Evolutionary conservation across 495 filamentous ascomycete genomes (phyloP).

Genomic region (Penicillium canescens): DNA sequence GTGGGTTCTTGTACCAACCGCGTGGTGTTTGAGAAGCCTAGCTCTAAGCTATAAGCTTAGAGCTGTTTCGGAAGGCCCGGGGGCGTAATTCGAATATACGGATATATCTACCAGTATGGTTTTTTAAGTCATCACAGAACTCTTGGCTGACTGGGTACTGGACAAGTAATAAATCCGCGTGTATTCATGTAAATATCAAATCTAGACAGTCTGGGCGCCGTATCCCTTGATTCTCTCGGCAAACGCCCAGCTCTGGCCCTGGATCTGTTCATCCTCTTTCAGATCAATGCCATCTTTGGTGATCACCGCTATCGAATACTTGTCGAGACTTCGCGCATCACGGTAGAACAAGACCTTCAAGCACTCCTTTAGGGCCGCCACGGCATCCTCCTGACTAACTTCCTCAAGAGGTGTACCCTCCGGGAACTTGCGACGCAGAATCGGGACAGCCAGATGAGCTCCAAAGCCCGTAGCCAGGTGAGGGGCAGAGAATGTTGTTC

Average conservation of each 20-base stretch:
- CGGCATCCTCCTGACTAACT: slow-evolving; percentile 75
- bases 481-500: slow-evolving; percentile 85
- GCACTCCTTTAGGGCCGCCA: slow-evolving; percentile 79
- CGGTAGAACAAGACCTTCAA: slow-evolving; percentile 99
- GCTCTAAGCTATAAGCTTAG: slow-evolving; percentile 48
- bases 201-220: slow-evolving; percentile 63
- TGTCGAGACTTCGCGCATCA: slow-evolving; percentile 88
- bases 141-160: too few relatives aligned
- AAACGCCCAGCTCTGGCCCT: slow-evolving; percentile 95
- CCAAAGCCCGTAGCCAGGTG: slow-evolving; percentile 93
- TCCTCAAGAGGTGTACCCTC: slow-evolving; percentile 73
- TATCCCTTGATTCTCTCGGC: slow-evolving; percentile 82
- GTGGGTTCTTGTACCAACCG: slow-evolving; percentile 72
- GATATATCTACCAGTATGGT: too few relatives aligned
- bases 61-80: not conserved
- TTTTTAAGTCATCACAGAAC: too few relatives aligned
- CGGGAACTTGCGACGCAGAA: slow-evolving; percentile 77
- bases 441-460: slow-evolving; percentile 86
- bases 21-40: slow-evolving; percentile 63
- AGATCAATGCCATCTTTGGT: slow-evolving; percentile 80
- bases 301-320: slow-evolving; percentile 87
- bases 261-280: slow-evolving; percentile 73
- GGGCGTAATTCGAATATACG: not conserved
- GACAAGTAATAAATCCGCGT: not conserved
- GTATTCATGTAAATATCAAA: slow-evolving; percentile 11